phyloP scores from a whole-genome alignment of 179 eudicot species.

The Gypsophila paniculata region DNA sequence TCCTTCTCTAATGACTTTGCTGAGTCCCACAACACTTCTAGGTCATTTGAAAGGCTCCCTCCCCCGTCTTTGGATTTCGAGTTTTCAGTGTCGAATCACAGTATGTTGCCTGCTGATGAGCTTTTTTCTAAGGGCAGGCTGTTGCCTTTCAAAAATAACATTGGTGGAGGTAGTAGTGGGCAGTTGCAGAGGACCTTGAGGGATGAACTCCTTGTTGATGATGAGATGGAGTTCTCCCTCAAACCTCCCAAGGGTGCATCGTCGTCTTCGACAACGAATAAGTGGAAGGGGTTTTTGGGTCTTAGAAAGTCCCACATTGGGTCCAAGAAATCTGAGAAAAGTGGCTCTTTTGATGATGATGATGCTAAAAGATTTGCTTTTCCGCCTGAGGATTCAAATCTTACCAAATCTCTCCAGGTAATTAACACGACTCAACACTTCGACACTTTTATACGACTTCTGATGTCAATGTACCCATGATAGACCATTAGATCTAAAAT shows the following conservation, averaged over 20 bases:
- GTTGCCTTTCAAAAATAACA: slow-evolving; percentile 53
- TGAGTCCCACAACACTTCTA: slow-evolving; percentile 24
- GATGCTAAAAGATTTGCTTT: slow-evolving; percentile 31
- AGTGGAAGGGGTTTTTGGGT: slow-evolving; percentile 77
- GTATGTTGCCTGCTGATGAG: slow-evolving; percentile 73
- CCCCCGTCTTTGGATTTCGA: slow-evolving; percentile 66
- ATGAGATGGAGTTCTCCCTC: slow-evolving; percentile 36
- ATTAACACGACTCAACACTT: too few species aligned
- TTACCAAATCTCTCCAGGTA: slow-evolving; percentile 41
- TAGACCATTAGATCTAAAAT: not conserved
- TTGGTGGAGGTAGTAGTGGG: not conserved
- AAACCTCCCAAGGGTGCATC: slow-evolving; percentile 54
- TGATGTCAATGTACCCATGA: not conserved
- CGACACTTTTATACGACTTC: not conserved
- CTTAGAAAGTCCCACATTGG: slow-evolving; percentile 65
- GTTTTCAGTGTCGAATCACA: slow-evolving; percentile 51
- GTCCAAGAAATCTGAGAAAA: slow-evolving; percentile 48
- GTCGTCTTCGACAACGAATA: slow-evolving; percentile 31
- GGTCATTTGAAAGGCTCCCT: slow-evolving; percentile 10
- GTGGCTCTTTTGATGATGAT: slow-evolving; percentile 28
- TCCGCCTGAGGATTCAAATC: slow-evolving; percentile 28
- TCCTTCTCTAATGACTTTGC: slow-evolving; percentile 68
- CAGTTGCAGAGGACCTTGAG: slow-evolving; percentile 42
- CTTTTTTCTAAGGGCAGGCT: slow-evolving; percentile 70
- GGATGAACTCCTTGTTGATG: slow-evolving; percentile 57